phyloP scores from a whole-genome alignment of 75 land plant species.

The Azolla pinnata region DNA sequence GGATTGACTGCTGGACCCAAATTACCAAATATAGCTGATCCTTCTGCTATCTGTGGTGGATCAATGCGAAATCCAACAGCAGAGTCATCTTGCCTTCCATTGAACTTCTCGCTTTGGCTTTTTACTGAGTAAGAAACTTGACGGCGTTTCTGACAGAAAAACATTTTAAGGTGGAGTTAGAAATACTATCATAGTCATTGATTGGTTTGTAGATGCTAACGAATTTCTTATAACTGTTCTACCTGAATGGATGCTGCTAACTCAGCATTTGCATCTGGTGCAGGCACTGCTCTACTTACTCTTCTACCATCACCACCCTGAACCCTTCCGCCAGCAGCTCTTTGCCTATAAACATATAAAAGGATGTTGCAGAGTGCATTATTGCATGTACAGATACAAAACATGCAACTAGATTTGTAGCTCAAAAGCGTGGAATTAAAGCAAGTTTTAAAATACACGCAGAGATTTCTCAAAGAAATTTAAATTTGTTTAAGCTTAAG shows the following conservation, averaged over 20 bases:
- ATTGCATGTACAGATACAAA: too few relatives aligned
- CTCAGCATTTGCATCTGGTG: slow-evolving; percentile 88
- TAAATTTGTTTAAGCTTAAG: too few relatives aligned
- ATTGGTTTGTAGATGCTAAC: too few relatives aligned
- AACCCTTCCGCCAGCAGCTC: slow-evolving; percentile 37
- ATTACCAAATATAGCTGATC: background rate
- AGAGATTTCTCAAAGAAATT: too few relatives aligned
- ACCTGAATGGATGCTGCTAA: slow-evolving; percentile 60
- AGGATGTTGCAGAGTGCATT: too few relatives aligned
- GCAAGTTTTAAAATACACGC: too few relatives aligned
- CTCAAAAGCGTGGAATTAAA: too few relatives aligned
- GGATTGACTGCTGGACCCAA: background rate
- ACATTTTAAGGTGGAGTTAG: background rate
- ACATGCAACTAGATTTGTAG: too few relatives aligned
- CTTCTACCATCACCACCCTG: slow-evolving; percentile 36
- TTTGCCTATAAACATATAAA: slow-evolving; percentile 32
- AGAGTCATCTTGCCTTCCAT: slow-evolving; percentile 46
- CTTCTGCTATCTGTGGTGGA: slow-evolving; percentile 40
- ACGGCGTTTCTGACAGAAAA: slow-evolving; percentile 48
- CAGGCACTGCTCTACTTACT: slow-evolving; percentile 52
- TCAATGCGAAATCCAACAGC: slow-evolving; percentile 83
- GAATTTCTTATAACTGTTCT: too few relatives aligned
- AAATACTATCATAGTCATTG: too few relatives aligned
- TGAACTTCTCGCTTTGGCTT: slow-evolving; percentile 76
- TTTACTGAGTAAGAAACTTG: slow-evolving; percentile 29